phyloP scores from a whole-genome alignment of 306 rosid species.

The Pyrus bretschneideri region DNA sequence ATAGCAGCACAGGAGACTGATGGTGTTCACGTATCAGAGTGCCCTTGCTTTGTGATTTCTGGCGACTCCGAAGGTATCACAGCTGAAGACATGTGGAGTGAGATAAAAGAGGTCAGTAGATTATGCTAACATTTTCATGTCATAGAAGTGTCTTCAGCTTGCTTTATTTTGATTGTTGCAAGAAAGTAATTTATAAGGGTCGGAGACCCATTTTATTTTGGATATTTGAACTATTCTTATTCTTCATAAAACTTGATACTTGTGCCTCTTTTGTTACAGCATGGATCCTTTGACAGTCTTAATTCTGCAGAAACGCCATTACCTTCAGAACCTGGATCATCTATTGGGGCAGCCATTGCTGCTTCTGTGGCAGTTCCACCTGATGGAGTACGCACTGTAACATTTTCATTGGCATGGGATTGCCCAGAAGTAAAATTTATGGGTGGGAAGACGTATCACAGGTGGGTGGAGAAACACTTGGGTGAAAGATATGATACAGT shows the following conservation, averaged over 20 bases:
- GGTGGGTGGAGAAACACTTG: conserved; percentile 44
- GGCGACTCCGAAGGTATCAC: conserved; percentile 62
- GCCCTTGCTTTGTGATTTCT: conserved; percentile 75
- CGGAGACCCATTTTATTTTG: not conserved
- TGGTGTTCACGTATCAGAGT: conserved; percentile 62
- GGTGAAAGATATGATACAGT: conserved; percentile 9
- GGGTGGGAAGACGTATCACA: conserved; percentile 57
- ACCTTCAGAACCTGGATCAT: conserved; percentile 77
- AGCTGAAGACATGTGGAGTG: conserved; percentile 85
- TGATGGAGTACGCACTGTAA: conserved; percentile 49
- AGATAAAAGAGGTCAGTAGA: conserved; percentile 65
- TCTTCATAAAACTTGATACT: conserved; percentile 2
- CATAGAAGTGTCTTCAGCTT: not conserved
- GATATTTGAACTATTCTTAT: not conserved
- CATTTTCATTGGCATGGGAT: conserved; percentile 94
- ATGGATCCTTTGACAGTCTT: conserved; percentile 74
- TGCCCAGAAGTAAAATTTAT: conserved; percentile 76
- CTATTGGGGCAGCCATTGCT: conserved; percentile 94
- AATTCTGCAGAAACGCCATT: conserved; percentile 32
- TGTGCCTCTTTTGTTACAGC: conserved; percentile 36
- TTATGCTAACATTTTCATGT: not conserved
- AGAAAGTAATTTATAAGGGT: not conserved
- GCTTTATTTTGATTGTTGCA: not conserved
- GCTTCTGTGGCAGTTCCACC: conserved; percentile 76
- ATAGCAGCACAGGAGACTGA: conserved; percentile 79